Evolutionary conservation across 176 grass and related monocot genomes (phyloP).

Genomic region (Oryza officinalis): DNA sequence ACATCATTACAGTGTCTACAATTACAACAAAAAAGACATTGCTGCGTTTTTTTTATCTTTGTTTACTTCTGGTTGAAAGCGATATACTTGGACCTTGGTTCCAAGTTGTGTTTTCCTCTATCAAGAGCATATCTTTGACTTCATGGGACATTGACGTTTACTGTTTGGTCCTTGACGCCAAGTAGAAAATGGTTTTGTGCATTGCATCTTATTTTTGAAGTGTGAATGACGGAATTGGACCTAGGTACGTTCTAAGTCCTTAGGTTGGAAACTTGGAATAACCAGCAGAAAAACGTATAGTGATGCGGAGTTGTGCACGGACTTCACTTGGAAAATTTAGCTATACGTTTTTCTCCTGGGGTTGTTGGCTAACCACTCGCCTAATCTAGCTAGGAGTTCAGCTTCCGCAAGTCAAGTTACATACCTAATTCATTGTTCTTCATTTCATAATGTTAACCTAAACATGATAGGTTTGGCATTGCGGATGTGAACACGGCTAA

Average conservation of each 20-base stretch:
- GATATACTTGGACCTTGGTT: slow-evolving; percentile 24
- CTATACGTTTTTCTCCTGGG: slow-evolving; percentile 11
- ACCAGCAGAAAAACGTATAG: slow-evolving; percentile 13
- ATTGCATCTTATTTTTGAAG: not conserved
- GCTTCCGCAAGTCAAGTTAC: not conserved
- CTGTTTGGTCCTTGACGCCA: slow-evolving; percentile 7
- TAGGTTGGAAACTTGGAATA: slow-evolving; percentile 16
- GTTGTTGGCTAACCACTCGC: slow-evolving; percentile 28
- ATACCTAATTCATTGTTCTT: not conserved
- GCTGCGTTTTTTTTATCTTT: not conserved
- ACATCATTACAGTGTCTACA: not conserved
- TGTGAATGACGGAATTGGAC: not conserved
- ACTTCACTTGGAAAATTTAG: slow-evolving; percentile 29
- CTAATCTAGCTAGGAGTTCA: not conserved
- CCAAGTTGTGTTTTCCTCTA: not conserved
- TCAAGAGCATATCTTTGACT: slow-evolving; percentile 22
- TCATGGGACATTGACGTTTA: slow-evolving; percentile 4
- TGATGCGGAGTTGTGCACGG: slow-evolving; percentile 15
- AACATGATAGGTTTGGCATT: not conserved
- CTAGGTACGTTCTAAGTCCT: not conserved
- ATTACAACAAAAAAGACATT: not conserved
- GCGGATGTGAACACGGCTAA: not conserved
- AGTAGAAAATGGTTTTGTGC: slow-evolving; percentile 22
- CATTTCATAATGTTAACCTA: not conserved
- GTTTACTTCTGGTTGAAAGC: slow-evolving; percentile 14